Evolutionary conservation across 2,329 filamentous ascomycete species (phyloP).

Genomic region (Pseudogymnoascus sp.): DNA sequence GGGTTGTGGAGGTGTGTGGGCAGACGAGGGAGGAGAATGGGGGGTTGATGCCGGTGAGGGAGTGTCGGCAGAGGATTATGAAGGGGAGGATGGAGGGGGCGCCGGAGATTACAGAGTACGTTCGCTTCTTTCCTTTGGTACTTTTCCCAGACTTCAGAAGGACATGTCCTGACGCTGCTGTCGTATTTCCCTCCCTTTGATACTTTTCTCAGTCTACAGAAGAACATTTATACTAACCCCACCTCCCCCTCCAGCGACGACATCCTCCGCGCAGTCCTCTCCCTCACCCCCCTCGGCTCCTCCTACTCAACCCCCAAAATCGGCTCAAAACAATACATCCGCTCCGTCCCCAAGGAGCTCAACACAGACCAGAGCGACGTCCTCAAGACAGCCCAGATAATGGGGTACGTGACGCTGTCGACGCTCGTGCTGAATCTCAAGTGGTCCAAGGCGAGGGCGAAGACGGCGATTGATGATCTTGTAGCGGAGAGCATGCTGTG

Average conservation of each 20-base stretch:
- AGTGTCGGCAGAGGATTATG: slow-evolving; percentile 69
- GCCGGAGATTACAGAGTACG: slow-evolving; percentile 69
- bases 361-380: slow-evolving; percentile 91
- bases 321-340: slow-evolving; percentile 77
- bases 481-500: slow-evolving; percentile 85
- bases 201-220: not conserved
- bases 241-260: slow-evolving; percentile 56
- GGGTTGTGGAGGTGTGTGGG: slow-evolving; percentile 86
- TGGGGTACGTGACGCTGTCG: slow-evolving; percentile 82
- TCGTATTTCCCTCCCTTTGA: not conserved
- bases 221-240: not conserved
- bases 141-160: not conserved
- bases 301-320: slow-evolving; percentile 80
- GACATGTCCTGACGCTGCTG: too few relatives aligned
- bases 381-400: slow-evolving; percentile 79
- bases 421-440: slow-evolving; percentile 81
- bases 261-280: slow-evolving; percentile 79
- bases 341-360: slow-evolving; percentile 88
- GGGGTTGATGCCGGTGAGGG: slow-evolving; percentile 75
- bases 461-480: slow-evolving; percentile 84
- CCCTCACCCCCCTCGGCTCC: slow-evolving; percentile 77
- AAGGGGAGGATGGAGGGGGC: slow-evolving; percentile 66
- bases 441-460: slow-evolving; percentile 78
- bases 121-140: not conserved
- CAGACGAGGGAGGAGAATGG: slow-evolving; percentile 85